phyloP scores from a whole-genome alignment of 176 grass and related monocot genomes.

The Oryza meridionalis region DNA sequence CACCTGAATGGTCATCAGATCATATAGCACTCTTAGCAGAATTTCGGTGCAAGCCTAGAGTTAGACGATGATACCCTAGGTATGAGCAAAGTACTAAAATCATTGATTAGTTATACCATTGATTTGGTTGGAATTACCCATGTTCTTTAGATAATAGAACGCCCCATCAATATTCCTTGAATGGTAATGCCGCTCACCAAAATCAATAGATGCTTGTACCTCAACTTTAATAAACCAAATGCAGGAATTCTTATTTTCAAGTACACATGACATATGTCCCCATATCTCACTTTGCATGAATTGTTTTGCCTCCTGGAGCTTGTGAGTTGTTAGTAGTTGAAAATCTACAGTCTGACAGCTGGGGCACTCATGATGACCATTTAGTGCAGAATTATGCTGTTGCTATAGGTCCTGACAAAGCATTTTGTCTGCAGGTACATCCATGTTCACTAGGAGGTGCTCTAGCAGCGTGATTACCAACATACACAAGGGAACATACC shows the following conservation, averaged over 20 bases:
- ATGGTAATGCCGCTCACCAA: not conserved
- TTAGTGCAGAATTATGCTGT: slow-evolving; percentile 6
- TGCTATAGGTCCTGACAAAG: not conserved
- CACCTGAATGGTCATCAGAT: slow-evolving; percentile 92
- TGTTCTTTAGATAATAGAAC: not conserved
- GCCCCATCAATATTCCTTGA: not conserved
- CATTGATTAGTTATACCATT: not conserved
- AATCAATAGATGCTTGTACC: not conserved
- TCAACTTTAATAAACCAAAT: not conserved
- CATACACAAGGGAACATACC: slow-evolving; percentile 1
- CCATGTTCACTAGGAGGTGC: slow-evolving; percentile 3
- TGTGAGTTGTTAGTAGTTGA: not conserved
- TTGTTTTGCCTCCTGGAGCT: not conserved
- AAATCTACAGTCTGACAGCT: not conserved
- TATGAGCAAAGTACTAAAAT: slow-evolving; percentile 33
- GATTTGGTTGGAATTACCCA: not conserved
- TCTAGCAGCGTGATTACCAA: slow-evolving; percentile 14
- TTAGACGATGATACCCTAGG: slow-evolving; percentile 64
- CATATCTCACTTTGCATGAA: not conserved
- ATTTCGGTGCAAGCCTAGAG: slow-evolving; percentile 81
- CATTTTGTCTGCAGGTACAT: not conserved
- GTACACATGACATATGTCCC: no score
- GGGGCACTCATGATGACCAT: not conserved
- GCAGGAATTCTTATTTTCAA: not conserved
- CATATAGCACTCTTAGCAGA: slow-evolving; percentile 89